A percentile compares a stretch with the other conserved stretches of the same genome.
These are phyloP conservation scores for Selaginella tamariscina DNA, from an alignment of 75 land plant genomes.

Conservation along the genomic window DNA sequence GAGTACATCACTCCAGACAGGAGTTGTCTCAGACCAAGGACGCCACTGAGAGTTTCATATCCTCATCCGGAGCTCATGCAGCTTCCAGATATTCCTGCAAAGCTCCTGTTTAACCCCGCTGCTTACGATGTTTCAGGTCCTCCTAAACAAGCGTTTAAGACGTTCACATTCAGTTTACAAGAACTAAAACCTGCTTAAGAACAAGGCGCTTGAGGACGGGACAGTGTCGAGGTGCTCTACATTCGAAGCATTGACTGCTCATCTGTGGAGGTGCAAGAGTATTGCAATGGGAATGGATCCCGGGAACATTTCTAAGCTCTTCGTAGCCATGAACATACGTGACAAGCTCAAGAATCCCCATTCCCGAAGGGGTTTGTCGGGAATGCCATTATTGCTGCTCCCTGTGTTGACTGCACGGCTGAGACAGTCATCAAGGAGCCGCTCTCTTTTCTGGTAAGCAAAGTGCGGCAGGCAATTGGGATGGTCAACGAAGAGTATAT, in stretches of 20 bases:
- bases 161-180: conserved; percentile 21
- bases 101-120: too few relatives aligned
- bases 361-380: conserved; percentile 34
- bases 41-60: conserved; percentile 33
- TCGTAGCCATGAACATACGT: conserved; percentile 44
- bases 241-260: conserved; percentile 41
- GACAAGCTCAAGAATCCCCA: conserved; percentile 27
- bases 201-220: conserved; percentile 13
- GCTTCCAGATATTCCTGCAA: not conserved
- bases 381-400: conserved; percentile 37
- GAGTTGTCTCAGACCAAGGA: conserved; percentile 24
- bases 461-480: conserved; percentile 25
- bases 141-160: conserved; percentile 10
- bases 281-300: conserved; percentile 22
- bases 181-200: conserved; percentile 25
- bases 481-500: conserved; percentile 34
- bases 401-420: conserved; percentile 19
- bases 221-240: conserved; percentile 26
- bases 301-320: conserved; percentile 17
- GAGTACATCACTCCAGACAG: conserved; percentile 22
- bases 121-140: too few relatives aligned
- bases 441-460: conserved; percentile 25
- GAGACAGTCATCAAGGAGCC: conserved; percentile 19
- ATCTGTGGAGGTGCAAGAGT: conserved; percentile 25
- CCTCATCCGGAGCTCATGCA: conserved; percentile 28